Evolutionary conservation across 768 basidiomycete genomes (phyloP).

Genomic region (Rhodotorula graminis): DNA sequence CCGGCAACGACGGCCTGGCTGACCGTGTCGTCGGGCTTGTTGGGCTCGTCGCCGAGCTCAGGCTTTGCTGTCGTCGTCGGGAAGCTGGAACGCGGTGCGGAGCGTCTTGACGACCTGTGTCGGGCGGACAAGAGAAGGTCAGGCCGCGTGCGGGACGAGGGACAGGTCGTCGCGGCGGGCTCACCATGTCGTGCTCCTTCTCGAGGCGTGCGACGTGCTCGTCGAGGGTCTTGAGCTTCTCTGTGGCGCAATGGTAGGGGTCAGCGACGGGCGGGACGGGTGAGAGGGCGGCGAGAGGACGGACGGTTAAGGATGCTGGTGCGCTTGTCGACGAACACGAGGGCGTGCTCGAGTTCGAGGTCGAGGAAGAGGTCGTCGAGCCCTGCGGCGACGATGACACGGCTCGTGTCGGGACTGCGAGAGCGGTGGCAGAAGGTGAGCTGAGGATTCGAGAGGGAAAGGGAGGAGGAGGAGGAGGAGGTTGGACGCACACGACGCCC

Average conservation of each 20-base stretch:
- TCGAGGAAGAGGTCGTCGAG: conserved; percentile 25
- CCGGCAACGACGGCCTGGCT: too few species aligned
- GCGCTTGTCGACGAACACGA: conserved; percentile 5
- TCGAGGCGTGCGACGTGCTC: background rate
- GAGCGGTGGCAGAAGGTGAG: too few species aligned
- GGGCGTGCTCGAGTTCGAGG: conserved; percentile 9
- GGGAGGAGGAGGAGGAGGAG: background rate
- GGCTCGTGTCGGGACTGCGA: conserved; percentile 10
- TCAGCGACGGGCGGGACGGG: too few species aligned
- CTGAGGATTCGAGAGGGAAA: too few species aligned
- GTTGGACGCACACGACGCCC: conserved; percentile 21
- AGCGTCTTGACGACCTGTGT: conserved; percentile 25
- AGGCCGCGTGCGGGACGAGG: too few species aligned
- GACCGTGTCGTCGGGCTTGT: too few species aligned
- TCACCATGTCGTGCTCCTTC: conserved; percentile 17
- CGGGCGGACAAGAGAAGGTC: background rate
- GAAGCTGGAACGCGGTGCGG: conserved; percentile 12
- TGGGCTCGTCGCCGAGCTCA: background rate
- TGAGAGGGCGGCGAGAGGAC: background rate
- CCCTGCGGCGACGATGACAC: conserved; percentile 8
- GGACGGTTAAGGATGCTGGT: conserved; percentile 9
- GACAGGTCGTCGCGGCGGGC: background rate
- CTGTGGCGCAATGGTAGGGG: background rate
- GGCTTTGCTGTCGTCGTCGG: background rate
- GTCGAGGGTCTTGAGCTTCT: background rate